phyloP scores from a whole-genome alignment of 495 filamentous ascomycete species.

The Neurospora tetrasperma region DNA sequence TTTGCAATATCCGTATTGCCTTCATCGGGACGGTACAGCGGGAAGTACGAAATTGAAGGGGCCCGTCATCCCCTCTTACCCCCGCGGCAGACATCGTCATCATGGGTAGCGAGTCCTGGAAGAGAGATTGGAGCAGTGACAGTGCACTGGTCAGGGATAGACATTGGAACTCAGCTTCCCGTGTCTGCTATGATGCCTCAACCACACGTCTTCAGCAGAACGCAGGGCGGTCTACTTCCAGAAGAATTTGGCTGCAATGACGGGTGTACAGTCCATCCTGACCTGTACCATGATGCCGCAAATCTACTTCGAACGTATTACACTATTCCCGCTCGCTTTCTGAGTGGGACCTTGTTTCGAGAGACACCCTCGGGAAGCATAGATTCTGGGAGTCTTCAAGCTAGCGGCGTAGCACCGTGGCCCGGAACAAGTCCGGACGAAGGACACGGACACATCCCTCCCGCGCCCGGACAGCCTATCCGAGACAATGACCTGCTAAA shows the following conservation, averaged over 20 bases:
- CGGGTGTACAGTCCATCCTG: slow-evolving; percentile 19
- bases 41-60: slow-evolving; percentile 1
- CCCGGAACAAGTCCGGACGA: slow-evolving; percentile 1
- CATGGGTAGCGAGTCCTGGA: slow-evolving; percentile 6
- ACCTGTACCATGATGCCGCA: slow-evolving; percentile 21
- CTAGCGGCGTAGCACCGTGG: slow-evolving; percentile 5
- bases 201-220: slow-evolving; percentile 16
- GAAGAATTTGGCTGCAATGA: slow-evolving; percentile 14
- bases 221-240: slow-evolving; percentile 6
- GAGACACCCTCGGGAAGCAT: slow-evolving; percentile 7
- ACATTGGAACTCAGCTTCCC: slow-evolving; percentile 6
- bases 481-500: slow-evolving; percentile 20
- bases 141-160: slow-evolving; percentile 12
- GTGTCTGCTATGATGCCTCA: background rate
- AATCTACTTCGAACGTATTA: slow-evolving; percentile 14
- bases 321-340: slow-evolving; percentile 6
- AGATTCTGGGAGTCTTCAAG: background rate
- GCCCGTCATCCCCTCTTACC: slow-evolving; percentile 7
- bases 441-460: slow-evolving; percentile 9
- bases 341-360: slow-evolving; percentile 5
- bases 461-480: slow-evolving; percentile 5
- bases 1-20: slow-evolving; percentile 16
- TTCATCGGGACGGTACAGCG: slow-evolving; percentile 3
- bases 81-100: slow-evolving; percentile 2
- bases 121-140: slow-evolving; percentile 7